These are phyloP conservation scores for Sporothrix protearum DNA, from an alignment of 2,329 filamentous ascomycete genomes.

Conservation along the genomic window DNA sequence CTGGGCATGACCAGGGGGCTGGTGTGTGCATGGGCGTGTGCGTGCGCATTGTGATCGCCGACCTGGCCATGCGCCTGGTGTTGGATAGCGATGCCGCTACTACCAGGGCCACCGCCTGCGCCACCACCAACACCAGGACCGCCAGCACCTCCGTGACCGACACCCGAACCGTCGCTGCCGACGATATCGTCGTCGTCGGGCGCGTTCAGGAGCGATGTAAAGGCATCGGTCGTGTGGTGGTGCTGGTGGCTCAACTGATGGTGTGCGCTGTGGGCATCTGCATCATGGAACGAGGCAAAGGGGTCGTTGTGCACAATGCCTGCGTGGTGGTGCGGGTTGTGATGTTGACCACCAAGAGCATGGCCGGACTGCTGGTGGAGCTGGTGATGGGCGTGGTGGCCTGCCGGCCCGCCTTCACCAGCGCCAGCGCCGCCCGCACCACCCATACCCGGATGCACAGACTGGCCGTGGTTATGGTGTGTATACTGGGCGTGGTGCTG, in stretches of 20 bases:
- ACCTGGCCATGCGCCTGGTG: constrained; percentile 20
- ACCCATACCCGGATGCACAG: background rate
- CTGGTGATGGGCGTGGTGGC: constrained; percentile 17
- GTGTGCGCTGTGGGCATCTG: constrained; percentile 36
- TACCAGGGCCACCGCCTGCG: background rate
- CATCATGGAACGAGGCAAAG: constrained; percentile 40
- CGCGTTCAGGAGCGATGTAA: constrained; percentile 53
- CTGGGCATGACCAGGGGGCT: constrained; percentile 10
- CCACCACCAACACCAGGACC: background rate
- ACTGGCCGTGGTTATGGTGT: constrained; percentile 5
- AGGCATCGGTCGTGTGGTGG: constrained; percentile 43
- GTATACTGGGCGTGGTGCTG: constrained; percentile 30
- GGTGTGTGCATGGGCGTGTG: constrained; percentile 4
- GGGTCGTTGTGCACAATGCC: constrained; percentile 29
- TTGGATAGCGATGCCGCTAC: constrained; percentile 2
- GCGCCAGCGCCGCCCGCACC: background rate
- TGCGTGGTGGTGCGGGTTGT: constrained; percentile 30
- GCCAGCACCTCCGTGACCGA: background rate
- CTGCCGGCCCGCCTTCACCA: background rate
- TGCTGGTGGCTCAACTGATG: constrained; percentile 29
- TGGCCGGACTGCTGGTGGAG: constrained; percentile 22
- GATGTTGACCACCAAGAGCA: constrained; percentile 30
- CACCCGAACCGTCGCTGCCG: constrained; percentile 13
- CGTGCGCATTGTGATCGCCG: constrained; percentile 11
- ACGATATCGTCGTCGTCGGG: constrained; percentile 37